Conservation (phyloP, 768 basidiomycete species). For the Lactarius trivialis region DNA sequence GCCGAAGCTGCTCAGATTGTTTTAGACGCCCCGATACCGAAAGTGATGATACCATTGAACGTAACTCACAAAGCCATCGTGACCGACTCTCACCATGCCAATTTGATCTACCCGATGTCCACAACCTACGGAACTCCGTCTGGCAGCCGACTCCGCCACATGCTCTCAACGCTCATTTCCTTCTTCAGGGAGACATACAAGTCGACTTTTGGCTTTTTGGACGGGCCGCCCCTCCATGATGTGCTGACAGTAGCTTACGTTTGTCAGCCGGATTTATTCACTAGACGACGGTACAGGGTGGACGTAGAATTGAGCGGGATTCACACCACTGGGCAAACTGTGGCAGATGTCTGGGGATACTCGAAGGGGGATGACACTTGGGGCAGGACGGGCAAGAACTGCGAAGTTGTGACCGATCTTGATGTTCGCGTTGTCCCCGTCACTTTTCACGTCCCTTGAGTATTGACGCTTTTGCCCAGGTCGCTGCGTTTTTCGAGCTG, state of each 20-base stretch:
- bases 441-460: background rate
- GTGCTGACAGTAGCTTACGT: slow-evolving; percentile 77
- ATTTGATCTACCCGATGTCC: slow-evolving; percentile 38
- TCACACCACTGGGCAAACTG: slow-evolving; percentile 68
- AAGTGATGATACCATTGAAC: slow-evolving; percentile 77
- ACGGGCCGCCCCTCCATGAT: slow-evolving; percentile 86
- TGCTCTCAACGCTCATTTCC: slow-evolving; percentile 64
- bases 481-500: slow-evolving; percentile 56
- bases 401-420: slow-evolving; percentile 57
- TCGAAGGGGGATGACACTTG: slow-evolving; percentile 53
- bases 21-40: slow-evolving; percentile 60
- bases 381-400: slow-evolving; percentile 89
- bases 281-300: slow-evolving; percentile 57
- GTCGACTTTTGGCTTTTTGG: slow-evolving; percentile 69
- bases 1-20: slow-evolving; percentile 84
- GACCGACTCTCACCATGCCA: slow-evolving; percentile 44
- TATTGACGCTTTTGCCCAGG: slow-evolving; percentile 34
- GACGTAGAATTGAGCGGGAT: slow-evolving; percentile 72
- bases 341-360: slow-evolving; percentile 73
- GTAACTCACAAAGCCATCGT: slow-evolving; percentile 84
- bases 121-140: slow-evolving; percentile 26
- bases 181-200: slow-evolving; percentile 73
- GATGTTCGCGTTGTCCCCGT: slow-evolving; percentile 44
- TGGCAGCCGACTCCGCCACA: slow-evolving; percentile 52
- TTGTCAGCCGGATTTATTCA: slow-evolving; percentile 60